Evolutionary conservation across 306 rosid species (phyloP), one percentile per base, ranked within the genome.

Genomic region (Cucurbita maxima): DNA sequence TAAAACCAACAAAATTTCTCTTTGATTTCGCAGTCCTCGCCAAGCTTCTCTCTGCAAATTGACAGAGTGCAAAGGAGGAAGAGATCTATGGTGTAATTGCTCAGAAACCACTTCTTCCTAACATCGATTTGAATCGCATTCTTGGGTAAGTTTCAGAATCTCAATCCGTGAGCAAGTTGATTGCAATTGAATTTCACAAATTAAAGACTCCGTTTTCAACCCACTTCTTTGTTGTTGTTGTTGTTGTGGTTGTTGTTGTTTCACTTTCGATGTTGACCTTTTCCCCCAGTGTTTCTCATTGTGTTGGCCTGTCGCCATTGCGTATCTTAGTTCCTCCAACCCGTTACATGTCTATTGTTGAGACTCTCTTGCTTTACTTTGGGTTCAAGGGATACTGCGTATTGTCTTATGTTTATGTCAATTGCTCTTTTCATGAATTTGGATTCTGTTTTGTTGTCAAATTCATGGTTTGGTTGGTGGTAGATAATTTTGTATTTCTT

Each of bases 261-360:
- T 87, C 87, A 76, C 82, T 81, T 86, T 90, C 87, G 72, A 75
- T 68, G 67, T 62, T 59, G 84, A 67, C 66, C 60, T 59, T 62
- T 4, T 8, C 1, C 15, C 70, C 36, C 47, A 43, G 72, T 76
- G 78, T 72, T 69, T 48, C 4, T 48, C 10, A 44, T 48, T 41
- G 44, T 44, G 92, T 79, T 91, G 86, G 82, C 51, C 73, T 70
- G 89, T 90, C 95, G 78, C 84, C 83, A 79, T 83, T 73, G 86
- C 75, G 76, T 73, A 57, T 70, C 83, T 79, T 76, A 80, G 81
- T 81, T 74, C 75, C 80, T 92, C 88, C 81, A 83, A 84, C 82
- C 15, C 78, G 80, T 58, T 44, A 50, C 70, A 13, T 75, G 52
- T 50, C 58, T 74, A 72, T 53, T 72, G 62, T 73, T 71, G 62